Conservation (phyloP, 768 basidiomycete genomes). For the Grammothele lineata region DNA sequence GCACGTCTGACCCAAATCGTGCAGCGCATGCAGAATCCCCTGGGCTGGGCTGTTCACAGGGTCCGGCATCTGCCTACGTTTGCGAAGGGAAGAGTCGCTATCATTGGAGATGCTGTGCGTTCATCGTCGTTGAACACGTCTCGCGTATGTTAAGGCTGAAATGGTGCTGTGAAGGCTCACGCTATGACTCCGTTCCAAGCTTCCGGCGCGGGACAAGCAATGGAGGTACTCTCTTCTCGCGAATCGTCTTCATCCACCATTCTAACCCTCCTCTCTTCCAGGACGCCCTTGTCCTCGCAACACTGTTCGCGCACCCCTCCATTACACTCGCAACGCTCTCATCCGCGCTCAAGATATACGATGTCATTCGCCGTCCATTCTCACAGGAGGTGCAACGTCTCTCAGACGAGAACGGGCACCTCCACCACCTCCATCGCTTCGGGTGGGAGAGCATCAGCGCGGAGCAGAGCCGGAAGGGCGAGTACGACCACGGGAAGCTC, state of each 20-base stretch:
- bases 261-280: too few species aligned
- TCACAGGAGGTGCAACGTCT: conserved; percentile 18
- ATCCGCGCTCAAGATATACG: conserved; percentile 27
- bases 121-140: not conserved
- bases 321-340: conserved; percentile 23
- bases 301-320: not conserved
- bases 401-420: conserved; percentile 16
- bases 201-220: conserved; percentile 46
- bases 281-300: not conserved
- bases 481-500: not conserved
- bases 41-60: conserved; percentile 21
- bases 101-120: conserved; percentile 26
- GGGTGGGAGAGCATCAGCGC: conserved; percentile 1
- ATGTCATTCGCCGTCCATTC: conserved; percentile 30
- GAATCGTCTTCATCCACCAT: too few species aligned
- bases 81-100: conserved; percentile 17
- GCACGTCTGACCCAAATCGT: conserved; percentile 27
- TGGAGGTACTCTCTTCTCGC: conserved; percentile 34
- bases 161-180: conserved; percentile 35
- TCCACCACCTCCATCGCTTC: conserved; percentile 19
- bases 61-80: conserved; percentile 16
- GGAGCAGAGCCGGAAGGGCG: conserved; percentile 1
- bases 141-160: too few species aligned
- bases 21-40: conserved; percentile 1
- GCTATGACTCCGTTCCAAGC: conserved; percentile 45